A percentile compares a stretch with the other conserved stretches of the same genome.
phyloP scores from a whole-genome alignment of 768 basidiomycete species.

The Hebeloma cylindrosporum region DNA sequence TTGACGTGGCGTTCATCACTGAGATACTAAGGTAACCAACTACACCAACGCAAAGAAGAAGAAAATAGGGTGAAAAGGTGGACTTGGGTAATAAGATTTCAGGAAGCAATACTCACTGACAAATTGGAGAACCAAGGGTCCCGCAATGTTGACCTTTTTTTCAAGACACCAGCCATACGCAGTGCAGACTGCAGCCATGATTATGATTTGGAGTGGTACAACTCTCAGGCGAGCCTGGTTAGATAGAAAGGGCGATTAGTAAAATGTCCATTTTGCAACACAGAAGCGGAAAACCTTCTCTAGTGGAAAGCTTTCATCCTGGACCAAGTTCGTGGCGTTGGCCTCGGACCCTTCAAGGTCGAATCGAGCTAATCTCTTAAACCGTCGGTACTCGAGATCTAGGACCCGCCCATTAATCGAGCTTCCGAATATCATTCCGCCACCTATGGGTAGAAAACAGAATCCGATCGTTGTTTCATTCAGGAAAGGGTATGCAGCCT shows the following conservation, averaged over 20 bases:
- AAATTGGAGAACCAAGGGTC: conserved; percentile 51
- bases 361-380: conserved; percentile 34
- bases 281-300: conserved; percentile 38
- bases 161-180: conserved; percentile 67
- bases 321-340: conserved; percentile 14
- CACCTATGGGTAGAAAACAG: conserved; percentile 75
- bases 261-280: conserved; percentile 12
- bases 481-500: conserved; percentile 55
- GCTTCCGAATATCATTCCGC: conserved; percentile 66
- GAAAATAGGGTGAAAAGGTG: no score
- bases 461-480: conserved; percentile 68
- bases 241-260: conserved; percentile 20
- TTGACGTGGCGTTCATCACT: conserved; percentile 58
- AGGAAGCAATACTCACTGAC: conserved; percentile 26
- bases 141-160: conserved; percentile 46
- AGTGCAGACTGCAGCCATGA: conserved; percentile 41
- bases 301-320: conserved; percentile 50
- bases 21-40: conserved; percentile 50
- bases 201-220: conserved; percentile 39
- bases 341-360: conserved; percentile 1
- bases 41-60: conserved; percentile 19
- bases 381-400: conserved; percentile 58
- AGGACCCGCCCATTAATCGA: conserved; percentile 59
- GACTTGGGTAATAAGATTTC: neutral
- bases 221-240: conserved; percentile 49